Conservation (phyloP, 805 yeast species). For the Ogataea polymorpha region DNA sequence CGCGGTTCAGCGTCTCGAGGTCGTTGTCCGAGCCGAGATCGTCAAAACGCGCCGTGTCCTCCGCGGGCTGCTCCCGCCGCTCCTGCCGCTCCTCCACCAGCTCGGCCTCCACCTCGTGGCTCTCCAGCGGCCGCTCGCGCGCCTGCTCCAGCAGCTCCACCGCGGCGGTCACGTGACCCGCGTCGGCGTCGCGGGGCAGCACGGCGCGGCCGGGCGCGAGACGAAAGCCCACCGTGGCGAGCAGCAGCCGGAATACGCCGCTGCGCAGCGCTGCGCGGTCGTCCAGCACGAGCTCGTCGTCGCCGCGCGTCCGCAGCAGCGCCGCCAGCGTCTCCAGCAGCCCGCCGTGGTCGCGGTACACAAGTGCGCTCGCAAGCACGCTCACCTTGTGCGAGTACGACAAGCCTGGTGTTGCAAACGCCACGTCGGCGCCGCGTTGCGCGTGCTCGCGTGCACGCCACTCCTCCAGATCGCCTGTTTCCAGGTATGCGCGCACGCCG, state of each 20-base stretch:
- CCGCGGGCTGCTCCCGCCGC: slow-evolving; percentile 1
- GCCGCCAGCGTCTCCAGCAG: slow-evolving; percentile 43
- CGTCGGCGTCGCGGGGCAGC: slow-evolving; percentile 6
- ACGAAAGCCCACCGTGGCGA: slow-evolving; percentile 24
- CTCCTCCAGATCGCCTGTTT: slow-evolving; percentile 52
- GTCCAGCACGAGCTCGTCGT: neutral
- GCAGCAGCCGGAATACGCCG: slow-evolving; percentile 22
- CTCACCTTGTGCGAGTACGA: slow-evolving; percentile 26
- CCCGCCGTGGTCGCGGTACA: slow-evolving; percentile 43
- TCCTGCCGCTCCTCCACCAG: slow-evolving; percentile 4
- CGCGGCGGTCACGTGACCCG: slow-evolving; percentile 11
- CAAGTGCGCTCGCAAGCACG: slow-evolving; percentile 22
- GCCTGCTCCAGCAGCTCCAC: slow-evolving; percentile 19
- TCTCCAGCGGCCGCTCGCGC: slow-evolving; percentile 22
- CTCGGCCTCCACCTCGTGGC: slow-evolving; percentile 22
- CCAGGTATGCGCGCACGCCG: slow-evolving; percentile 48
- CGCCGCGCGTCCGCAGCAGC: slow-evolving; percentile 34
- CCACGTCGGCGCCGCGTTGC: slow-evolving; percentile 13
- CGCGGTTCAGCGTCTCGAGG: slow-evolving; percentile 19
- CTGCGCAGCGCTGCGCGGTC: slow-evolving; percentile 9
- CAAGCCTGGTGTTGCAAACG: slow-evolving; percentile 17
- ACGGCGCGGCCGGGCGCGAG: slow-evolving; percentile 1
- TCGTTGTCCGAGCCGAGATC: slow-evolving; percentile 37
- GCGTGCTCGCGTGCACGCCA: slow-evolving; percentile 34
- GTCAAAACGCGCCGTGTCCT: slow-evolving; percentile 19